Evolutionary conservation across 2,329 filamentous ascomycete species (phyloP), one percentile per base, ranked within the genome.

Genomic region (Sporothrix luriei): DNA sequence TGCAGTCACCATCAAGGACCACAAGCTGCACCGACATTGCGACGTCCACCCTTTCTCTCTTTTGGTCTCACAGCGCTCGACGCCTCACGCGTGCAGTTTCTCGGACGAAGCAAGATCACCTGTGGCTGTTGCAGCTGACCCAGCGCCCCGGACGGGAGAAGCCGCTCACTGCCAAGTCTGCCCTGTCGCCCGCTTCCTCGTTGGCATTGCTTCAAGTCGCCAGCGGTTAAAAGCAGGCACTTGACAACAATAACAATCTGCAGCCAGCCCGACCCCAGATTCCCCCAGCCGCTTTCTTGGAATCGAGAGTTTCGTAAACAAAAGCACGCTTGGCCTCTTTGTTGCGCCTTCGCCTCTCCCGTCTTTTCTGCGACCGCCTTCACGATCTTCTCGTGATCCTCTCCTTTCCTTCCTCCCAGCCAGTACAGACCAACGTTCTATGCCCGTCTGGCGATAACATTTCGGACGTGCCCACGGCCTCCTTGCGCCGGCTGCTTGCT

Each of bases 401-500:
- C 38, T 11, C 54, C 14, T n/a, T n/a, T 16, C 29, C 55, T 49
- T 38, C n/a, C 10, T 43, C 38, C 38, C 40, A 51, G 9, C 26
- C 38, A 16, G 11, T 16, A 3, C 33, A 68, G 51, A 71, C 52
- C 68, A 51, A 51, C 70, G 68, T 68, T 66, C 61, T 70, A 70
- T 71, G 69, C 49, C 48, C 54, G 49, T 59, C 62, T 67, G 59
- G 48, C 66, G 61, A 51, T 65, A 52, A n/a, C 65, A 48, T 65
- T 29, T 40, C n/a, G 48, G 62, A 68, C 69, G 52, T 64, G 55
- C 68, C 64, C 52, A 48, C 66, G 59, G 49, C 49, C 55, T 59
- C 52, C 59, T 24, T 67, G 62, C 49, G 66, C 83, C 82, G 33
- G 81, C 85, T 85, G 83, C 82, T 79, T 78, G 76, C 78, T 76